phyloP scores from a whole-genome alignment of 495 filamentous ascomycete species.

The Haplographium delicatum region DNA sequence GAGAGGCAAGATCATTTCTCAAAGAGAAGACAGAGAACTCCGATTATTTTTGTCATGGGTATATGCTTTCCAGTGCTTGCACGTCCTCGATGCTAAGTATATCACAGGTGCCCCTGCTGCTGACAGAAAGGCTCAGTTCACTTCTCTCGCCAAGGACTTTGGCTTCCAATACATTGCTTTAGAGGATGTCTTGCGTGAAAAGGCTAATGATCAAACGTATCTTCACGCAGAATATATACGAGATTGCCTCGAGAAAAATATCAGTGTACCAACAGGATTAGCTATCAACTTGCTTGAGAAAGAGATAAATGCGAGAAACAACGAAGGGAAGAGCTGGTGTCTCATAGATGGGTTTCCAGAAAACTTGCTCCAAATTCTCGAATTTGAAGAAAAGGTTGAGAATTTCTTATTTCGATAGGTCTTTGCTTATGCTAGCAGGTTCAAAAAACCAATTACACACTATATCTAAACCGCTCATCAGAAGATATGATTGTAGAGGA shows the following conservation, averaged over 20 bases:
- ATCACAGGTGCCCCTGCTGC: background rate
- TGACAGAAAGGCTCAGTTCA: background rate
- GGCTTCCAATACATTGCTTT: background rate
- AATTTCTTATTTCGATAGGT: background rate
- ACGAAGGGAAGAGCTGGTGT: background rate
- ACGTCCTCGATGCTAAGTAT: slow-evolving; percentile 4
- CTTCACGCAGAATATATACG: background rate
- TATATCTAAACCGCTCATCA: background rate
- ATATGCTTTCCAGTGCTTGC: too few species aligned
- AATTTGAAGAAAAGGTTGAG: slow-evolving; percentile 1
- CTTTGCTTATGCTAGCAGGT: background rate
- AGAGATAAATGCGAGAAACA: background rate
- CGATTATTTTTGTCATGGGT: slow-evolving; percentile 4
- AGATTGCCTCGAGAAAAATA: background rate
- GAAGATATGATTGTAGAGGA: background rate
- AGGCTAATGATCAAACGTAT: background rate
- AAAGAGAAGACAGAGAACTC: slow-evolving; percentile 6
- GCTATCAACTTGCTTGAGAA: background rate
- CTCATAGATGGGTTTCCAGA: background rate
- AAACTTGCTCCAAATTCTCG: background rate
- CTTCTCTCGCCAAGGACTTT: background rate
- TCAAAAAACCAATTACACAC: background rate
- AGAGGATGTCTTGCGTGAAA: background rate
- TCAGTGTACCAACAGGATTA: background rate
- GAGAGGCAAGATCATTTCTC: slow-evolving; percentile 3